Base-by-base conservation (phyloP, 2,329 filamentous ascomycete genomes). In the Biscogniauxia mediterranea region DNA sequence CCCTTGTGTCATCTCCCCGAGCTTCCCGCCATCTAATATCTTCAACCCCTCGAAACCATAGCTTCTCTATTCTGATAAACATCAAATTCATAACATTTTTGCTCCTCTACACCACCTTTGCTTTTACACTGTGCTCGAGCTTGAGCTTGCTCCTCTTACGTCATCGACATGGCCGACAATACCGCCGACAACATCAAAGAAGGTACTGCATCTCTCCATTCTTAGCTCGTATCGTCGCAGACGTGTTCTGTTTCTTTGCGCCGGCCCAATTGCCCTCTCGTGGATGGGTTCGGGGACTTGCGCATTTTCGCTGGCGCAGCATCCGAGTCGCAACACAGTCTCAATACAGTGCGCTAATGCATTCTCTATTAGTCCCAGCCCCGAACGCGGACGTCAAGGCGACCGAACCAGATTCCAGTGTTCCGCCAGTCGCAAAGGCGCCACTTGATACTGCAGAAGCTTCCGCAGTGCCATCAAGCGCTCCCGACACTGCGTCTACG, bases 121-220 rank as follows among this genome's bases (percentile, higher is more conserved):
- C 64, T 21, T 52, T 26, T 26, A 59, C 38, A 71, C 71, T 68
- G 68, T 71, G 65, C 60, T 46, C 58, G 54, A 58, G 59, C 64
- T 63, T 52, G 46, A 61, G 52, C 64, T 63, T 46, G 54, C 49
- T 61, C 49, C 63, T 61, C 67, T 70, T 72, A 74, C 73, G 73
- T 75, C 73, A 75, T 75, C 71, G 70, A 68, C 59, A 75, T 75
- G 73, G 69, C 73, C 56, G 68, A 71, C 61, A 72, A 51, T 66
- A 67, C 58, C 60, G 65, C 64, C 63, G 67, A 68, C 54, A 62
- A 57, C 64, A 65, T 70, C 68, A 66, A 69, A 23, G 72, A 74
- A 73, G 72, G 73, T 74, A 73, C 60, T 62, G 46, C 23, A 54
- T 54, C 53, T 56, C 61, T 60, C 51, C 42, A 54, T 60, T 59